Evolutionary conservation across 192 early-diverging fungal species (phyloP).

Genomic region (Mycoemilia scoparia): DNA sequence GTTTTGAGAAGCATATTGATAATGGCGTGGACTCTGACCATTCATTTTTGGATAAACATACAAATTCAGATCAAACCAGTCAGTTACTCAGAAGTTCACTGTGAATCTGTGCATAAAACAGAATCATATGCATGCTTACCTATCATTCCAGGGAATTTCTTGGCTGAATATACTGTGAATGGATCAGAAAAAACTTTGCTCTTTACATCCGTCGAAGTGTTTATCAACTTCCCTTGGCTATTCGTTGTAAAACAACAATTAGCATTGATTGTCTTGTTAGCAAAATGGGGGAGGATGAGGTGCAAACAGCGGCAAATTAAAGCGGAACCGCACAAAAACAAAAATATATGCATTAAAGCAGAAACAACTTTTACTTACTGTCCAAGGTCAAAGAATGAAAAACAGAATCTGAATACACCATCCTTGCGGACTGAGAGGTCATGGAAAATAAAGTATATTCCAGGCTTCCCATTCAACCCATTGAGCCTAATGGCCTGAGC

Average conservation of each 20-base stretch:
- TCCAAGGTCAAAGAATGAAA: conserved; percentile 44
- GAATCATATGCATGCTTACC: too few species aligned
- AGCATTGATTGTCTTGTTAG: too few species aligned
- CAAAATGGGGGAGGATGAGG: too few species aligned
- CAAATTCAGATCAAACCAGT: too few species aligned
- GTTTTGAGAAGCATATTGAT: conserved; percentile 52
- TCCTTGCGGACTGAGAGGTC: conserved; percentile 59
- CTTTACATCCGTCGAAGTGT: conserved; percentile 31
- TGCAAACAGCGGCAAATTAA: too few species aligned
- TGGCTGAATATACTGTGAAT: conserved; percentile 53
- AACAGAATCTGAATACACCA: conserved; percentile 42
- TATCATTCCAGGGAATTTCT: conserved; percentile 62
- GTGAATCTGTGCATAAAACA: too few species aligned
- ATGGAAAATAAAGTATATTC: conserved; percentile 63
- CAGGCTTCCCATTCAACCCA: conserved; percentile 34
- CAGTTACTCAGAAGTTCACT: too few species aligned
- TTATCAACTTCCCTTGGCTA: conserved; percentile 28
- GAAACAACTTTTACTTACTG: conserved; percentile 11
- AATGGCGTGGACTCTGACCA: conserved; percentile 42
- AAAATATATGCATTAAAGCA: too few species aligned
- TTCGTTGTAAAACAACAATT: too few species aligned
- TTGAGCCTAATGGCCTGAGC: conserved; percentile 39
- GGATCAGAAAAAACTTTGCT: conserved; percentile 39
- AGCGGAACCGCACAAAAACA: too few species aligned
- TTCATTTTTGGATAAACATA: too few species aligned